Base-by-base conservation (phyloP, 106 monocot genomes). In the Hemerocallis citrina region DNA sequence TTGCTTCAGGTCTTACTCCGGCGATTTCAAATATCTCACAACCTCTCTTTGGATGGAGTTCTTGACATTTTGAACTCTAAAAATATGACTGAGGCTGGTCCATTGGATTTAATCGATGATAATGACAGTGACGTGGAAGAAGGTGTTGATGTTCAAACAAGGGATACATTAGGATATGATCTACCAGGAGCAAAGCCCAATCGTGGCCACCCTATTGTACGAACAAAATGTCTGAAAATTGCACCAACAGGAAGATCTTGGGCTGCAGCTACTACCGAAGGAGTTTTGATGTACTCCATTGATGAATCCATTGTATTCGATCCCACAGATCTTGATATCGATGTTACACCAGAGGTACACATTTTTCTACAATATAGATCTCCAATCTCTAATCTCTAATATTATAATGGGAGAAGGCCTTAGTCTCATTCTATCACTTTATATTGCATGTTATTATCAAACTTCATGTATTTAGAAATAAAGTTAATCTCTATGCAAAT, bases 281-380 rank as follows among this genome's bases (percentile, higher is more conserved):
- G 96, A 47, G 87, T 96, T 63, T 47, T 96, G 43, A 75, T 91
- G 21, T 96, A 96, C 65, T 96, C 91, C 2, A 68, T 84, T 59
- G 96, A 96, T 63, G 96, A 91, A 0, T 84, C 87, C 3, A 84
- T 96, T 72, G 71, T 96, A 21, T 96, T 96, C 87, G 87, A 96
- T 70, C 91, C 96, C 8, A 91, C 87, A 28, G 96, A 96, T 75
- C 84, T 96, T 52, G 96, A 88, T 36, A 67, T 96, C 11, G 91
- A 96, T 77, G 91, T 96, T 42, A 96, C 96, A 29, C 91, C 84
- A 65, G 91, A 96, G 96, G 96, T 82, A 65, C n/a, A n/a, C n/a
- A n/a, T n/a, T n/a, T n/a, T n/a, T n/a, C n/a, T n/a, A n/a, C n/a
- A n/a, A n/a, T n/a, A n/a, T n/a, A n/a, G n/a, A n/a, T n/a, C n/a